phyloP scores from a whole-genome alignment of 352 stramenopile genomes.

The Pythium phragmitis region DNA sequence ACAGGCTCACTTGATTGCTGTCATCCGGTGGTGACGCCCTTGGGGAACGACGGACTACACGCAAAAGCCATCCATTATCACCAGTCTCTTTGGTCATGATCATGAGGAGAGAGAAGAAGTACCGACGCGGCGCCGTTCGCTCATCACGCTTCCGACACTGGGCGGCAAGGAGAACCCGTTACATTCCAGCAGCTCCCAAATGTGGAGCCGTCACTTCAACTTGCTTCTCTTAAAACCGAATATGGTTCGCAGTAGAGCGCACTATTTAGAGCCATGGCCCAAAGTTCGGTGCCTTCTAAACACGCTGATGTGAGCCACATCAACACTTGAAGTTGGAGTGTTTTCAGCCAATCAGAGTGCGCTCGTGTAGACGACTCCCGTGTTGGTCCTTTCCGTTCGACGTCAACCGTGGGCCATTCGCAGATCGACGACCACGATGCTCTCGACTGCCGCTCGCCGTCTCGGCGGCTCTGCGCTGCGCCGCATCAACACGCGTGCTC shows the following conservation, averaged over 20 bases:
- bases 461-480: constrained; percentile 15
- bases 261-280: constrained; percentile 8
- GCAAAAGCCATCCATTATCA: background rate
- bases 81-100: background rate
- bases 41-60: constrained; percentile 11
- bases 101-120: background rate
- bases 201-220: background rate
- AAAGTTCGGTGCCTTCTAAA: constrained; percentile 17
- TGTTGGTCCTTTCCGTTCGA: background rate
- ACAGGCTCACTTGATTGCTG: constrained; percentile 30
- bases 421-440: constrained; percentile 17
- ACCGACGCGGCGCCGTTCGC: constrained; percentile 16
- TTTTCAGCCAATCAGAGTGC: constrained; percentile 24
- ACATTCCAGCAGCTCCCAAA: constrained; percentile 6
- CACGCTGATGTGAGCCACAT: constrained; percentile 25
- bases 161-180: background rate
- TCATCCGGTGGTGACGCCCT: constrained; percentile 9
- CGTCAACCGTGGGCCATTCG: constrained; percentile 12
- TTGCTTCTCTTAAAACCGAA: constrained; percentile 17
- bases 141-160: constrained; percentile 9
- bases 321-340: constrained; percentile 28
- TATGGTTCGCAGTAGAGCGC: constrained; percentile 4
- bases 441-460: constrained; percentile 21
- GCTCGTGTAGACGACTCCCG: constrained; percentile 19
- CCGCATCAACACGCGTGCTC: constrained; percentile 20